Base-by-base conservation (phyloP, 768 basidiomycete species). In the Hypsizygus marmoreus region DNA sequence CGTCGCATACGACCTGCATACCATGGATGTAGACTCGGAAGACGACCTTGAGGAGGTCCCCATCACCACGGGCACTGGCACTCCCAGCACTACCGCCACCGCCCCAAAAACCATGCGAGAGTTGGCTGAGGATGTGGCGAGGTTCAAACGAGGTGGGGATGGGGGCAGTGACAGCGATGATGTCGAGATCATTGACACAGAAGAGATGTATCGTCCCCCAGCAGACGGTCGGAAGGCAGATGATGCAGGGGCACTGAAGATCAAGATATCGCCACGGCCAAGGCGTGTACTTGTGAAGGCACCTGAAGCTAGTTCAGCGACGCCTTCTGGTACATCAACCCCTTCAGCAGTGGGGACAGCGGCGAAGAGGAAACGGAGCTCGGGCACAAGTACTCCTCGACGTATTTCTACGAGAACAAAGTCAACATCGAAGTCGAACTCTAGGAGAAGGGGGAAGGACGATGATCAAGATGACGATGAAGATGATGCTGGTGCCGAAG, bases 61-160 rank as follows among this genome's bases (percentile, higher is more conserved):
- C 19, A 43, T 41, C 14, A 14, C 28, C 31, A 22, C 16, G 36
- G 22, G 1, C 37, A 11, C 19, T 30, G 25, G 22, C n/a, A 14
- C 19, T 45, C 20, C 13, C 17, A 13, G 14, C 22, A 32, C 44
- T 20, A 28, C 4, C 6, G 42, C 33, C 6, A 6, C 28, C 20
- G 60, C 51, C 10, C 79, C 82, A 11, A 85, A 77, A 63, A 81
- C 83, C 13, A 82, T 88, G 84, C 70, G 71, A 23, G 76, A 87
- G 52, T 69, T 88, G 49, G 84, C 82, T 9, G 81, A 81, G 48
- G 74, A 69, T 39, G 63, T 65, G 24, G 65, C 57, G 16, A 52
- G 45, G 33, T 59, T 35, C 48, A 58, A 37, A 45, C 54, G 22
- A 31, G 43, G 24, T 41, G 35, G 43, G 39, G 26, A 40, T 33